Evolutionary conservation across 2,329 filamentous ascomycete genomes (phyloP), one percentile per base, ranked within the genome.

Genomic region (Anisogramma anomala): DNA sequence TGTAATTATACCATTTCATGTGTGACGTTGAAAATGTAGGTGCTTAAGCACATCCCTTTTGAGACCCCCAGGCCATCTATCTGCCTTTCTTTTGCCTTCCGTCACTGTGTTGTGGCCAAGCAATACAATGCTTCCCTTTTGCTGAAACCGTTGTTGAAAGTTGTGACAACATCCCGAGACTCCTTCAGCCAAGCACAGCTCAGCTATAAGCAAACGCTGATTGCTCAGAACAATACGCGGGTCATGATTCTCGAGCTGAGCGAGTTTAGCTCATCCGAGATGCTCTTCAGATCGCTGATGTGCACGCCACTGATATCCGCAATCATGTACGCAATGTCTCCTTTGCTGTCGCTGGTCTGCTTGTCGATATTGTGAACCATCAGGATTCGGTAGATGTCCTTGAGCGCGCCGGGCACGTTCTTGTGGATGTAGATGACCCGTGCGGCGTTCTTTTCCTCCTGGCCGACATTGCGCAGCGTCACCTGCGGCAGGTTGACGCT

Each of bases 401-500:
- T 77, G 61, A 98, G 70, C 48, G 98, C 91, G 70, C 91, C 91
- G 35, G 91, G 91, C 17, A 96, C 78, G 65, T 98, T 98, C 63
- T 82, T 83, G 67, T 98, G 91, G 53, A 98, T 93, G 64, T 89
- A 98, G 55, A 96, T 88, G 49, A 96, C 75, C 58, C 91, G 82
- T 41, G 88, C 87, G 59, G 91, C 83, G 59, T 94, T 79, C 18
- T 82, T 77, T 65, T 96, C 87, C 45, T 94, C 88, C 49, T 86
- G 74, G 2, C 87, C 94, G 53, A 95, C 67, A n/a, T 82, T 87
- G 52, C 91, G 82, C 54, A 98, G 72, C 52, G 79, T 80, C 52
- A 94, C 84, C 63, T 96, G 91, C n/a, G 91, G 91, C 68, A 98
- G 71, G 66, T 98, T 98, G 59, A 96, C 91, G 47, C 88, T 86